These are phyloP conservation scores for Neckera pumila DNA, from an alignment of 225 moss, liverwort and hornwort genomes.

Conservation along the genomic window DNA sequence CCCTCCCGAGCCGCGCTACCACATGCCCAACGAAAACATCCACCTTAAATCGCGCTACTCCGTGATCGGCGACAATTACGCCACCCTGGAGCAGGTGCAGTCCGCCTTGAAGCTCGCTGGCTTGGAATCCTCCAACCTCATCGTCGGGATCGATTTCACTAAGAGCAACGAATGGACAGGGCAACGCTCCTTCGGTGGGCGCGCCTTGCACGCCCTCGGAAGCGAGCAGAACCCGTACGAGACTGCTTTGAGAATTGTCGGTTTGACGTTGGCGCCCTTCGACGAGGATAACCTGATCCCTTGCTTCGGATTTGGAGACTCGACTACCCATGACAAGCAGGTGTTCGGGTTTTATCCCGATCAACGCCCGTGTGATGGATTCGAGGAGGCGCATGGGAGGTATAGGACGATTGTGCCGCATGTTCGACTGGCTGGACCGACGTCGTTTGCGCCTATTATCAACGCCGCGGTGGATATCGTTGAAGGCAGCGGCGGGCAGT, in stretches of 20 bases:
- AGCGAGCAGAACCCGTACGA: slow-evolving; percentile 34
- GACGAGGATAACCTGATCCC: slow-evolving; percentile 66
- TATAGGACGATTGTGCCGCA: slow-evolving; percentile 57
- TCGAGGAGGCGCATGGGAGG: slow-evolving; percentile 61
- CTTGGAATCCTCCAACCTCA: slow-evolving; percentile 47
- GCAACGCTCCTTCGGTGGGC: slow-evolving; percentile 21
- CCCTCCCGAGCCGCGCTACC: not conserved
- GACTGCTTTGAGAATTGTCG: slow-evolving; percentile 24
- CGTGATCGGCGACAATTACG: slow-evolving; percentile 18
- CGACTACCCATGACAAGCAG: slow-evolving; percentile 68
- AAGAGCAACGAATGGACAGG: slow-evolving; percentile 60
- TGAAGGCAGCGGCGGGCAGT: slow-evolving; percentile 72
- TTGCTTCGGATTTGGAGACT: slow-evolving; percentile 94
- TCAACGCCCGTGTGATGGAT: slow-evolving; percentile 61
- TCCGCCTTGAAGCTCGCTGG: slow-evolving; percentile 20
- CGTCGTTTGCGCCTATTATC: slow-evolving; percentile 86
- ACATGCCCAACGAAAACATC: not conserved
- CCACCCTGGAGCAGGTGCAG: slow-evolving; percentile 35
- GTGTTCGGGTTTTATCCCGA: slow-evolving; percentile 80
- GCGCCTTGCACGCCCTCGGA: slow-evolving; percentile 29
- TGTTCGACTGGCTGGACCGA: slow-evolving; percentile 59
- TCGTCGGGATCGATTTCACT: slow-evolving; percentile 49
- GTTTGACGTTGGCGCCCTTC: slow-evolving; percentile 29
- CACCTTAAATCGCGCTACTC: not conserved
- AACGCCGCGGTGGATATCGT: slow-evolving; percentile 76